Evolutionary conservation across 345 rosid species (phyloP), one percentile per base, ranked within the genome.

Genomic region (Populus pruinosa): DNA sequence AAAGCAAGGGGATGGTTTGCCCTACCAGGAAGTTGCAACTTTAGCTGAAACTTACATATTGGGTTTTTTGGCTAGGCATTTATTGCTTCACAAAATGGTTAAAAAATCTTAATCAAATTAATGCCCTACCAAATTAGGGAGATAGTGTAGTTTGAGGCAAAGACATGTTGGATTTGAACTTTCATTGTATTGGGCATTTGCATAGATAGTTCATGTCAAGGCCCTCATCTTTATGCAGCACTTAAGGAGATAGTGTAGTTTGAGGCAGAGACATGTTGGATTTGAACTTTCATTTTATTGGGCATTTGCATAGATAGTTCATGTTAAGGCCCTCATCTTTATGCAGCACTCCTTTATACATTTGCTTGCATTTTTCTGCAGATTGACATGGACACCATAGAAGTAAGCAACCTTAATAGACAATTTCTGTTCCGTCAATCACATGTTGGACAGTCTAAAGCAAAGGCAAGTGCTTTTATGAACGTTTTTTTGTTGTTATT

Each of bases 351-450:
- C 11, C 41, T 68, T 41, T 5, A 5, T 79, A 29, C 13, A 17
- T 79, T 36, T 35, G 18, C 41, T 63, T 63, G 55, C 50, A 71
- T 70, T 74, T 72, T 21, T 68, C 73, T 86, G 84, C 90, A 96
- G 99, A 96, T 96, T 81, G 99, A 96, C 86, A 91, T 96, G 99
- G 99, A 96, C 74, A 94, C 97, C 12, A 96, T 96, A 79, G 99
- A 96, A 93, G 99, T 96, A 71, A 96, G 99, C 83, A 96, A 96
- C 89, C 89, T 96, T 74, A 96, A 96, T 82, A 89, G 99, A 78
- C 99, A 96, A 71, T 94, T 96, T 85, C 83, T 96, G 72, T 96
- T 96, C 81, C 93, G 99, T 67, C 87, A 89, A 50, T 91, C 89
- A 50, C 99, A 96, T 89, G 99, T 96, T 68, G 98, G 99, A 69